Evolutionary conservation across 2,329 filamentous ascomycete species (phyloP), one percentile per base, ranked within the genome.

Genomic region (Diaporthe sp.): DNA sequence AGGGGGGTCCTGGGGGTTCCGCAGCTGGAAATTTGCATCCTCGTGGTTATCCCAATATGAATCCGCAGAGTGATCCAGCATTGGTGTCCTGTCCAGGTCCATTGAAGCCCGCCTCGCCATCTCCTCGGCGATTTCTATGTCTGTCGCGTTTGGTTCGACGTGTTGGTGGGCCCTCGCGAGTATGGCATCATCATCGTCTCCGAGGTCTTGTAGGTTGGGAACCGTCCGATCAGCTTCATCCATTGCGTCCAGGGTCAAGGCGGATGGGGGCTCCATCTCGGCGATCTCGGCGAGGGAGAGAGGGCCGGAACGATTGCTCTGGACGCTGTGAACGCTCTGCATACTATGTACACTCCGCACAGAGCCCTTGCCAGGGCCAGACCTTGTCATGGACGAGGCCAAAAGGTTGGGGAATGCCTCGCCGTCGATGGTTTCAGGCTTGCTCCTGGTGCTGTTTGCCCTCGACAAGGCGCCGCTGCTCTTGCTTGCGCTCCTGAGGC

Each of bases 291-390:
- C 88, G 53, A 92, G 83, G 0, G 87, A 89, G 39, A 87, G 84
- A 76, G 87, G 90, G 71, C 83, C 85, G 4, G 89, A 90, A 31
- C 85, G 76, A 84, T 37, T 28, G 77, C 78, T 60, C 77, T 80
- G 57, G 19, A 86, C 85, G 77, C 89, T 90, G 62, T 76, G 71
- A 42, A 72, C 67, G 22, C 71, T 73, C 39, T 76, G 75, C 2
- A 72, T 53, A 34, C 75, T 76, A 19, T 76, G 72, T 25, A 76
- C 73, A 25, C 75, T 76, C n/a, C 87, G 84, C 4, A 88, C 82
- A 6, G 89, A 92, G 31, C 86, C 85, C 82, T 90, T 91, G 71
- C 89, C 89, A 0, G 89, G 86, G 2, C 89, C 90, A 75, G 89
- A 85, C 46, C 90, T 87, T 3, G 88, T 86, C 75, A 89, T 76